phyloP scores from a whole-genome alignment of 176 grass and related monocot species.

The Aegilops longissima region DNA sequence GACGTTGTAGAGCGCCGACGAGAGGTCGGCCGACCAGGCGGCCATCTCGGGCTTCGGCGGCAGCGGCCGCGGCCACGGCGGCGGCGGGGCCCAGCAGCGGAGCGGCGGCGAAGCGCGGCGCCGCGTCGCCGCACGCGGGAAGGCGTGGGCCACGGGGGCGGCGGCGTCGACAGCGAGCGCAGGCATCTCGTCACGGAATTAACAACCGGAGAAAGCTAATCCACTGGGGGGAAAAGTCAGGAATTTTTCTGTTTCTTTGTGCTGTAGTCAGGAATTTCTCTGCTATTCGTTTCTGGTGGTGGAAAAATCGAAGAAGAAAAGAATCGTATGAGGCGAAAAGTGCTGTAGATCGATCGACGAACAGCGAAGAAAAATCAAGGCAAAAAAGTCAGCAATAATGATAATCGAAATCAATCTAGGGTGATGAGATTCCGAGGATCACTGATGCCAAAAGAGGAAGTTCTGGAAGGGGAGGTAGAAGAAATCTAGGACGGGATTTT shows the following conservation, averaged over 20 bases:
- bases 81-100: slow-evolving; percentile 36
- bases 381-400: background rate
- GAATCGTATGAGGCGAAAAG: background rate
- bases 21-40: slow-evolving; percentile 72
- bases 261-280: background rate
- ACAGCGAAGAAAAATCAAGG: background rate
- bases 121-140: slow-evolving; percentile 67
- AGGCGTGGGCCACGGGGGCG: slow-evolving; percentile 53
- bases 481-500: slow-evolving; percentile 75
- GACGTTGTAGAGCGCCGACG: slow-evolving; percentile 78
- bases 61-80: background rate
- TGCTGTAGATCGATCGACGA: background rate
- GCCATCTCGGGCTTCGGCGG: background rate
- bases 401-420: background rate
- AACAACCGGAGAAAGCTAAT: slow-evolving; percentile 40
- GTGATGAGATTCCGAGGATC: background rate
- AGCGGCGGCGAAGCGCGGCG: slow-evolving; percentile 61
- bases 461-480: slow-evolving; percentile 68
- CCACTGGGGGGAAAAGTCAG: slow-evolving; percentile 26
- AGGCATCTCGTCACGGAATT: slow-evolving; percentile 73
- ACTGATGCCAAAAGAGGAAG: slow-evolving; percentile 51
- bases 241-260: slow-evolving; percentile 19
- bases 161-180: slow-evolving; percentile 81
- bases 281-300: background rate
- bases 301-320: slow-evolving; percentile 2